phyloP scores from a whole-genome alignment of 2,329 filamentous ascomycete species.

The Zymoseptoria ardabiliae region DNA sequence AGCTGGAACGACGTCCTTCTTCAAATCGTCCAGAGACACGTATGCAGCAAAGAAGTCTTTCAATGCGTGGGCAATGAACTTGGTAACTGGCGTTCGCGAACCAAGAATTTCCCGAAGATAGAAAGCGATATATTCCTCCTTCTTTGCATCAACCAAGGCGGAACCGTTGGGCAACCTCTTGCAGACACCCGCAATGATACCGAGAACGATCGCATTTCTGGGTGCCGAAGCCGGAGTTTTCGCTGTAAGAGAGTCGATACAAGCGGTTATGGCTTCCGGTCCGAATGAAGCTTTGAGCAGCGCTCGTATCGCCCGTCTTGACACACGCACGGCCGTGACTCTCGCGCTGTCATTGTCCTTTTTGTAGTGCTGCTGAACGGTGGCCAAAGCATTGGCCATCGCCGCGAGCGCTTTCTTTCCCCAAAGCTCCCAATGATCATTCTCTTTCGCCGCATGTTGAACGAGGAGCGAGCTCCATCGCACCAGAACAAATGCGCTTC shows the following conservation, averaged over 20 bases:
- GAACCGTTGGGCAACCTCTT: slow-evolving; percentile 61
- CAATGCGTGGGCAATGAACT: slow-evolving; percentile 65
- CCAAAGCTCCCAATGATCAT: slow-evolving; percentile 56
- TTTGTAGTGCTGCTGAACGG: slow-evolving; percentile 60
- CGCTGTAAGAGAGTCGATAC: slow-evolving; percentile 59
- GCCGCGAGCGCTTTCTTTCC: slow-evolving; percentile 59
- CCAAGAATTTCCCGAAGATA: slow-evolving; percentile 79
- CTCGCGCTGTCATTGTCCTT: slow-evolving; percentile 56
- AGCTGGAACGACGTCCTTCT: slow-evolving; percentile 67
- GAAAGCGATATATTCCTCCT: slow-evolving; percentile 69
- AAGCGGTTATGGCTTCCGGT: slow-evolving; percentile 54
- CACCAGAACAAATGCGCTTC: slow-evolving; percentile 77
- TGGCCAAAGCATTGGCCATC: slow-evolving; percentile 68
- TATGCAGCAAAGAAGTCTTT: slow-evolving; percentile 77
- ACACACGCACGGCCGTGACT: slow-evolving; percentile 64
- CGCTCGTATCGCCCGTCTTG: slow-evolving; percentile 70
- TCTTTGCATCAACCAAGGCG: slow-evolving; percentile 55
- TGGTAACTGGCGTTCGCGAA: slow-evolving; percentile 63
- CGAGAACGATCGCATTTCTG: slow-evolving; percentile 70
- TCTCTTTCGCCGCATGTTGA: slow-evolving; percentile 56
- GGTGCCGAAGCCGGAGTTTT: slow-evolving; percentile 59
- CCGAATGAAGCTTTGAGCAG: slow-evolving; percentile 57
- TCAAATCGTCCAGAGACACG: slow-evolving; percentile 64
- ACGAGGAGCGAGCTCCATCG: slow-evolving; percentile 84
- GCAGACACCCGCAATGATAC: slow-evolving; percentile 80